Base-by-base conservation (phyloP, 352 stramenopile genomes). In the Globisporangium camurandrum region DNA sequence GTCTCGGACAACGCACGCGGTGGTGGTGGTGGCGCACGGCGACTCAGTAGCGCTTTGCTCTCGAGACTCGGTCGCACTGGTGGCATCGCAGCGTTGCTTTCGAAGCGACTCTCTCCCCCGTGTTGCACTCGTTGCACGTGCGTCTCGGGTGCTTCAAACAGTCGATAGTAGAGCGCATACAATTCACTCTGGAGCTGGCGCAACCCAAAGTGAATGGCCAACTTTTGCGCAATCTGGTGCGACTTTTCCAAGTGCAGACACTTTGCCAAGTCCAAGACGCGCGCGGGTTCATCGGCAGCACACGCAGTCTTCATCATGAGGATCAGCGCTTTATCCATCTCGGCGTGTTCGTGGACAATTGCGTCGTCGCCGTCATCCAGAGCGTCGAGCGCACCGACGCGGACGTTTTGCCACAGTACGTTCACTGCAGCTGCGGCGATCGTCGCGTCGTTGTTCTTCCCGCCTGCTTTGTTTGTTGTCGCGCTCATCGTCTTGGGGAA, bases 321-420 rank as follows among this genome's bases (percentile, higher is more conserved):
- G 48, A 93, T 86, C 24, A 93, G 58, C 1, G 74, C 54, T 61
- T 93, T 93, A 54, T 93, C 82, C 71, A 88, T 86, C 45, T 86
- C 79, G 22, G 82, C 82, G 37, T 91, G 70, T 17, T 88, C 75
- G 1, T 68, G 62, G 2, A 89, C 69, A 4, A 82, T 46, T 0
- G 61, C 51, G 11, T 65, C 45, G 1, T 52, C 54, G n/a, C 26
- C 28, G 14, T 62, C 53, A 23, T 39, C 27, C 30, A 34, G 8
- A 16, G 64, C 60, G 10, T 77, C 66, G 27, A 77, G 71, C 0
- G 59, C 69, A 11, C 62, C 61, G 7, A 84, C 59, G 14, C 69
- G 71, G 19, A 82, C 66, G 33, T 83, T 84, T 43, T 85, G 80
- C 80, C 80, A 91, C 59, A 91, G 72, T 19, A 66, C 62, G 36